phyloP scores from a whole-genome alignment of 371 early-diverging fungal genomes.

The Choanephora cucurbitarum region DNA sequence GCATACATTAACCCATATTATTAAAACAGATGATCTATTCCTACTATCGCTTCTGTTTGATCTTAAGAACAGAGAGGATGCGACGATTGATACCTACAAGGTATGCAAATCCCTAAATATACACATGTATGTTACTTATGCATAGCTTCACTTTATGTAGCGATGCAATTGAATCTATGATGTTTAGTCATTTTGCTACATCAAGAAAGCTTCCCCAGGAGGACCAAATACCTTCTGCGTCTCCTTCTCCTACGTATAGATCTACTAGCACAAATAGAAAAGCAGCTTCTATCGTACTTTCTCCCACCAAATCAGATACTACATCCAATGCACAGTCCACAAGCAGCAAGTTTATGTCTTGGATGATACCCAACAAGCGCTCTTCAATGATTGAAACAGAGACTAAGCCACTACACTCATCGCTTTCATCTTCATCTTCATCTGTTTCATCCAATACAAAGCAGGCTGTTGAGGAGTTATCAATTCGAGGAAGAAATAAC shows the following conservation, averaged over 20 bases:
- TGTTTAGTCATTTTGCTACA: slow-evolving; percentile 49
- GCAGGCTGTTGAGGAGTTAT: neutral
- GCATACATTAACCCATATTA: too few relatives aligned
- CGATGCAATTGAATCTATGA: slow-evolving; percentile 57
- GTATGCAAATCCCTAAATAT: slow-evolving; percentile 18
- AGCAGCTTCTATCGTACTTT: neutral
- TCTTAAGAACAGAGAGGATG: slow-evolving; percentile 60
- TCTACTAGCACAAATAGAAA: neutral
- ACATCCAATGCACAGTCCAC: slow-evolving; percentile 8
- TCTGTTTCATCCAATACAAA: slow-evolving; percentile 4
- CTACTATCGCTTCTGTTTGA: slow-evolving; percentile 55
- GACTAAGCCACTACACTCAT: neutral
- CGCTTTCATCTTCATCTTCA: slow-evolving; percentile 9
- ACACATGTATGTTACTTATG: neutral
- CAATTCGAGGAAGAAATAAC: neutral
- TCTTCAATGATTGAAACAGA: neutral
- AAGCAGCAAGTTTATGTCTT: slow-evolving; percentile 24
- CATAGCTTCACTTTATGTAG: slow-evolving; percentile 18
- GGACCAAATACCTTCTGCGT: slow-evolving; percentile 8
- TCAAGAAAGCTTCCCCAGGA: slow-evolving; percentile 9
- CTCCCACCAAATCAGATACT: slow-evolving; percentile 13
- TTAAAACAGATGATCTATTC: slow-evolving; percentile 62
- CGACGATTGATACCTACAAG: slow-evolving; percentile 60
- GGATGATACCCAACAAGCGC: slow-evolving; percentile 27
- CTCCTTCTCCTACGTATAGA: slow-evolving; percentile 10